phyloP scores from a whole-genome alignment of 768 basidiomycete species.

The Lentinula guzmanii region DNA sequence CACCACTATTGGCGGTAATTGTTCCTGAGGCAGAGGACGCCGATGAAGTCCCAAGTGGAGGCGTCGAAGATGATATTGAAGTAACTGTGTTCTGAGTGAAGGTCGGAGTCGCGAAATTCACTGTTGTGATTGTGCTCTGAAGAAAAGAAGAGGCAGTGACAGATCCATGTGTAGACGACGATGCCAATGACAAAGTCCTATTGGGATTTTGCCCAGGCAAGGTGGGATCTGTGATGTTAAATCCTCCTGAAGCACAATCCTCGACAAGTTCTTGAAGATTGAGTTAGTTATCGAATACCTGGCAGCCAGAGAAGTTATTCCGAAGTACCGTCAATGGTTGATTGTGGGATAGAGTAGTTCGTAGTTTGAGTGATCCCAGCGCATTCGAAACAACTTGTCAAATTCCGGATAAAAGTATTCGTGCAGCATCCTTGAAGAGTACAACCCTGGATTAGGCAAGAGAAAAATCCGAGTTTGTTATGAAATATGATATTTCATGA shows the following conservation, averaged over 20 bases:
- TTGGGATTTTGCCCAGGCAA: conserved; percentile 3
- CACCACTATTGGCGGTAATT: background rate
- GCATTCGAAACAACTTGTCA: background rate
- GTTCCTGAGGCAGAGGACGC: background rate
- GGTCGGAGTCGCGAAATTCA: background rate
- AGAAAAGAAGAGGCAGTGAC: background rate
- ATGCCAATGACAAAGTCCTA: background rate
- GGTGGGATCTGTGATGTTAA: conserved; percentile 4
- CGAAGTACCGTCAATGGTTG: background rate
- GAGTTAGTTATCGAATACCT: background rate
- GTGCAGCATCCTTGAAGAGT: background rate
- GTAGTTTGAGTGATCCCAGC: background rate
- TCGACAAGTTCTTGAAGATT: background rate
- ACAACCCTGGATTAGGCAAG: background rate
- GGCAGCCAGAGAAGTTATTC: background rate
- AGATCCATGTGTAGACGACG: background rate
- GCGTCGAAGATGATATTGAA: background rate
- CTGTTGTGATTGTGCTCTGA: background rate
- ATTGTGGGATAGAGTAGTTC: background rate
- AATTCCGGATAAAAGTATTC: background rate
- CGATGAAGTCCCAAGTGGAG: background rate
- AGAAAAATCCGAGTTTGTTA: background rate
- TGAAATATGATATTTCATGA: background rate
- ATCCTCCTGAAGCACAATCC: background rate
- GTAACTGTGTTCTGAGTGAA: background rate